Evolutionary conservation across 176 grass and related monocot species (phyloP).

Genomic region (Phyllostachys edulis): DNA sequence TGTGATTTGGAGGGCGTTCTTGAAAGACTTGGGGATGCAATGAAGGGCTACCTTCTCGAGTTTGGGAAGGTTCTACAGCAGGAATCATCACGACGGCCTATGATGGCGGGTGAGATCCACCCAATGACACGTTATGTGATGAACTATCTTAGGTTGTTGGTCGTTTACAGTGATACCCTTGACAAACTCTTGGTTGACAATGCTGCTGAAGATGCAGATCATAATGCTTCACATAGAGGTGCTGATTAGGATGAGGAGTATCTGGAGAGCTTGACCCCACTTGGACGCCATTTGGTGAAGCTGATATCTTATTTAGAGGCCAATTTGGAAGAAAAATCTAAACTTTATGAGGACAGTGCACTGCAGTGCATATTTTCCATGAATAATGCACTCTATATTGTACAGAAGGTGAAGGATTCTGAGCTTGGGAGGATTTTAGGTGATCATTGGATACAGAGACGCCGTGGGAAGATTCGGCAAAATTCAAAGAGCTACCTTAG

Average conservation of each 20-base stretch:
- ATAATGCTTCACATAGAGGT: conserved; percentile 23
- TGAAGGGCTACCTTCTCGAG: conserved; percentile 73
- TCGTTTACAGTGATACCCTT: conserved; percentile 74
- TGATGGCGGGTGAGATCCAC: conserved; percentile 85
- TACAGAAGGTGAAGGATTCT: conserved; percentile 83
- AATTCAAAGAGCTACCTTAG: conserved; percentile 81
- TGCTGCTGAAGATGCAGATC: conserved; percentile 26
- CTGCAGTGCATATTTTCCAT: conserved; percentile 92
- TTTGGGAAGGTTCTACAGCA: conserved; percentile 81
- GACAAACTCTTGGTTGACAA: conserved; percentile 59
- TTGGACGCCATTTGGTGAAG: conserved; percentile 54
- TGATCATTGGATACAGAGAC: conserved; percentile 76
- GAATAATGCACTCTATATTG: conserved; percentile 92
- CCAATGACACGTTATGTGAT: conserved; percentile 94
- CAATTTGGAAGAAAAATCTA: conserved; percentile 93
- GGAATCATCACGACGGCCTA: conserved; percentile 72
- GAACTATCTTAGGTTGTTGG: conserved; percentile 85
- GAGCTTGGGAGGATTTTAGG: conserved; percentile 88
- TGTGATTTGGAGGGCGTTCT: conserved; percentile 63
- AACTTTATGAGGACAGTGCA: conserved; percentile 80
- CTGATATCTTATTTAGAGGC: conserved; percentile 86
- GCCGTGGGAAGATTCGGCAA: conserved; percentile 76
- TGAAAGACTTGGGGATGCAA: conserved; percentile 79
- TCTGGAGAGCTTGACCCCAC: conserved; percentile 67
- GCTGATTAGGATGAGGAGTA: conserved; percentile 54